Conservation (phyloP, 495 filamentous ascomycete genomes). For the Massariosphaeria phaeospora region DNA sequence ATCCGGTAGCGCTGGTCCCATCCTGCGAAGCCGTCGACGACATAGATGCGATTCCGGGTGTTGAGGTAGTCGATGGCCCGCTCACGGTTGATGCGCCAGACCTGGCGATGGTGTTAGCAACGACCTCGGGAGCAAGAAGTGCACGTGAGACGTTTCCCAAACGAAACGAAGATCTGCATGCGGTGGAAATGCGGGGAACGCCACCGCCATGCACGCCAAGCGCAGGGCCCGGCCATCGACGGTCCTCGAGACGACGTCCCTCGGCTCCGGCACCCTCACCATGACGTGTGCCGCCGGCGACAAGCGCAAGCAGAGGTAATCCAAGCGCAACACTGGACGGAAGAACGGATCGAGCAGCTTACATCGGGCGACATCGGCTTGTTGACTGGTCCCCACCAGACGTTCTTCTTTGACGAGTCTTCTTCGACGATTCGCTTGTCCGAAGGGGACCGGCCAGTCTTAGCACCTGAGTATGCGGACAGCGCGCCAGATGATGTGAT, state of each 20-base stretch:
- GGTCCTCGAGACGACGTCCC: conserved; percentile 1
- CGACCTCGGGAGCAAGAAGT: neutral
- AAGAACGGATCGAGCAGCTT: conserved; percentile 43
- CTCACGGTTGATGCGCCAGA: conserved; percentile 99
- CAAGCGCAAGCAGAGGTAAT: conserved; percentile 13
- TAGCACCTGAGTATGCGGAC: conserved; percentile 94
- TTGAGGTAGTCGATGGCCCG: conserved; percentile 98
- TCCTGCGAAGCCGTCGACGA: conserved; percentile 92
- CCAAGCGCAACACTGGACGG: neutral
- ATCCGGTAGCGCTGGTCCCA: conserved; percentile 99
- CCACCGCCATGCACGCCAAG: conserved; percentile 14
- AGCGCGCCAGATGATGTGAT: conserved; percentile 93
- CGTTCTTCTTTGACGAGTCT: conserved; percentile 75
- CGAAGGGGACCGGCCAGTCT: conserved; percentile 92
- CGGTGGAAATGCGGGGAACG: conserved; percentile 29
- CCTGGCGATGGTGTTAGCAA: conserved; percentile 50
- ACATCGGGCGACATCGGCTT: conserved; percentile 98
- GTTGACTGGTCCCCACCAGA: conserved; percentile 99
- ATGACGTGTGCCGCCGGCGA: conserved; percentile 20
- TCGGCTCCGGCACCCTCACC: conserved; percentile 25
- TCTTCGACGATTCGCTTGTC: conserved; percentile 98
- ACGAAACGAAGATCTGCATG: conserved; percentile 15
- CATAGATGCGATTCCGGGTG: conserved; percentile 97
- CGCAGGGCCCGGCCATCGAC: conserved; percentile 13
- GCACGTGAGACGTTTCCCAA: conserved; percentile 25